A percentile compares a stretch with the other conserved stretches of the same genome.
Conservation (phyloP, 768 basidiomycete genomes). For the Termitomyces sp. region DNA sequence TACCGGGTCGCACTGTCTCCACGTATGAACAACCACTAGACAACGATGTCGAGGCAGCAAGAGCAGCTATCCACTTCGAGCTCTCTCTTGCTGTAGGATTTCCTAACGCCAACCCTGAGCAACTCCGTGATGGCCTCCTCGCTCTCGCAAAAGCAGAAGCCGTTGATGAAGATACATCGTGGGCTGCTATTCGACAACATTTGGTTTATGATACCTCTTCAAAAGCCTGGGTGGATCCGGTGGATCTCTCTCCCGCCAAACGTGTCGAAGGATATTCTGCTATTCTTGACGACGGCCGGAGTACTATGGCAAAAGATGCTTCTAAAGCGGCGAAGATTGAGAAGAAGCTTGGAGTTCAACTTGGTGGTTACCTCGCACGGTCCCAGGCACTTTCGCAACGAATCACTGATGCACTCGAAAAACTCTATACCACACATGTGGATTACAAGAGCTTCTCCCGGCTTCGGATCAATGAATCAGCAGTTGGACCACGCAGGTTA, state of each 20-base stretch:
- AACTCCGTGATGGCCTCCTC: slow-evolving; percentile 73
- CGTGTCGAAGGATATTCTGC: slow-evolving; percentile 60
- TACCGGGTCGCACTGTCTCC: slow-evolving; percentile 68
- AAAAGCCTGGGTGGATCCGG: slow-evolving; percentile 64
- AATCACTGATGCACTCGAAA: slow-evolving; percentile 62
- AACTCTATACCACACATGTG: slow-evolving; percentile 57
- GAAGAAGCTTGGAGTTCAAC: slow-evolving; percentile 81
- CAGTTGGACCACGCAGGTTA: slow-evolving; percentile 72
- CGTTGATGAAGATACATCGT: slow-evolving; percentile 56
- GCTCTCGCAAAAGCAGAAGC: slow-evolving; percentile 59
- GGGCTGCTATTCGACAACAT: slow-evolving; percentile 63
- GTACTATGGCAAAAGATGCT: slow-evolving; percentile 75
- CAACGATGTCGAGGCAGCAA: slow-evolving; percentile 65
- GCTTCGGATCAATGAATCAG: slow-evolving; percentile 67
- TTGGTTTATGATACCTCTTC: slow-evolving; percentile 57
- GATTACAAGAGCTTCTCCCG: slow-evolving; percentile 79
- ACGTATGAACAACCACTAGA: slow-evolving; percentile 74
- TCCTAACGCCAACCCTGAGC: slow-evolving; percentile 73
- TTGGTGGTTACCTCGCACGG: slow-evolving; percentile 90
- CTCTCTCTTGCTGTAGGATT: slow-evolving; percentile 79
- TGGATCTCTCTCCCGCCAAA: slow-evolving; percentile 48
- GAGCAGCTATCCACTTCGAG: slow-evolving; percentile 69
- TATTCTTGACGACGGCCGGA: slow-evolving; percentile 58
- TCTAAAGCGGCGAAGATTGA: slow-evolving; percentile 79
- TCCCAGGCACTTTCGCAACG: slow-evolving; percentile 61